Evolutionary conservation across 306 rosid genomes (phyloP).

Genomic region (Vigna reflexopilosa): DNA sequence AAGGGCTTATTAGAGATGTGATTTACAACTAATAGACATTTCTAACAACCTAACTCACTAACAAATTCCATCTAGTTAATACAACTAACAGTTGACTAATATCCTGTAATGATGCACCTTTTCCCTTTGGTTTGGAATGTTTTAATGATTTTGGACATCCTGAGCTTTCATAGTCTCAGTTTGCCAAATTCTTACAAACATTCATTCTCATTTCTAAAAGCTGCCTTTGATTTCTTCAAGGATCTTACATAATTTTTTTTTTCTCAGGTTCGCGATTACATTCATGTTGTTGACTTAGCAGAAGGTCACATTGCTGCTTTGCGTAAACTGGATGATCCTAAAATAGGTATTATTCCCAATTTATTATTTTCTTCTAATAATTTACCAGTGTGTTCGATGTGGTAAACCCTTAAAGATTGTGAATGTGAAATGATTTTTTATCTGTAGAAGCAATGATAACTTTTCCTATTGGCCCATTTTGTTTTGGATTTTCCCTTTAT

Average conservation of each 20-base stretch:
- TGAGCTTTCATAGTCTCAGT: constrained; percentile 4
- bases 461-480: not conserved
- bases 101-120: not conserved
- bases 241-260: constrained; percentile 35
- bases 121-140: constrained; percentile 8
- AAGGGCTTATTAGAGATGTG: not conserved
- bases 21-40: not conserved
- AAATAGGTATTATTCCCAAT: constrained; percentile 60
- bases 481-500: not conserved
- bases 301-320: constrained; percentile 97
- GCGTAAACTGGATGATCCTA: constrained; percentile 66
- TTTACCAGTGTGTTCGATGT: not conserved
- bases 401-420: constrained; percentile 20
- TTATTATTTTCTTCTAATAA: constrained; percentile 4
- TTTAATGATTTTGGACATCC: not conserved
- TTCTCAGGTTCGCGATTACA: constrained; percentile 93
- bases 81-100: not conserved
- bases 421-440: constrained; percentile 10
- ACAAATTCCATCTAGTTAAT: not conserved
- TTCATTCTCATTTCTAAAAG: constrained; percentile 3
- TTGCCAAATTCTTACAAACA: constrained; percentile 13
- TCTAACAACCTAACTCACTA: not conserved
- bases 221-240: constrained; percentile 33
- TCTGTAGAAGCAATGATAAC: not conserved
- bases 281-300: constrained; percentile 96